Evolutionary conservation across 768 basidiomycete species (phyloP), one percentile per base, ranked within the genome.

Genomic region (Russula brevipes): DNA sequence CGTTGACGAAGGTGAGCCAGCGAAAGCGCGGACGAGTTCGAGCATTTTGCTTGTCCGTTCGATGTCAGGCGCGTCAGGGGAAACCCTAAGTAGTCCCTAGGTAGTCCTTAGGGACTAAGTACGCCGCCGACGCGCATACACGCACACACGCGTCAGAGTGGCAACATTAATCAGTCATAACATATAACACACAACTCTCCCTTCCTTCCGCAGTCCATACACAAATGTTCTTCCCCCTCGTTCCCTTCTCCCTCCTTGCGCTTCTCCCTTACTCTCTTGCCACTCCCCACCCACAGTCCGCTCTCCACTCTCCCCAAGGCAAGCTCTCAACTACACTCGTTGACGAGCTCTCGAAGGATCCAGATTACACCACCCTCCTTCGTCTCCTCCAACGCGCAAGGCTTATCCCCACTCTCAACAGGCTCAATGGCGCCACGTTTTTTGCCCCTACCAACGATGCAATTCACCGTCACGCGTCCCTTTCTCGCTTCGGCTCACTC

Each of bases 361-460:
- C 84, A 2, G 87, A 96, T 74, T 95, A 92, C 71, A 77, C 85
- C 1, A 86, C 85, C 35, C 78, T 97, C 17, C 76, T 98, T 17
- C 72, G 72, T 24, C 83, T 98, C 14, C 80, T 98, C 11, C 94
- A 96, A 73, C 82, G 84, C 14, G 82, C 96, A 4, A 86, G 86
- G 63, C 86, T 98, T 66, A 86, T 99, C 58, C 97, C 97, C 2
- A 92, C 91, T 6, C 81, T 99, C 66, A 97, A 96, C 73, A 85
- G 79, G 67, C 85, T 99, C 67, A 86, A 89, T 62, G 84, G 79
- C 45, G 82, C 82, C 72, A 97, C 97, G 33, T 73, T 99, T 52
- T 98, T 98, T 70, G 97, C 97, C 1, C 97, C 97, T 1, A 97
- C 92, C 19, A 95, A 99, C 76, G 86, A 92, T 62, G 97, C 97